Base-by-base conservation (phyloP, 148 eudicot genomes). In the Agrostemma githago region DNA sequence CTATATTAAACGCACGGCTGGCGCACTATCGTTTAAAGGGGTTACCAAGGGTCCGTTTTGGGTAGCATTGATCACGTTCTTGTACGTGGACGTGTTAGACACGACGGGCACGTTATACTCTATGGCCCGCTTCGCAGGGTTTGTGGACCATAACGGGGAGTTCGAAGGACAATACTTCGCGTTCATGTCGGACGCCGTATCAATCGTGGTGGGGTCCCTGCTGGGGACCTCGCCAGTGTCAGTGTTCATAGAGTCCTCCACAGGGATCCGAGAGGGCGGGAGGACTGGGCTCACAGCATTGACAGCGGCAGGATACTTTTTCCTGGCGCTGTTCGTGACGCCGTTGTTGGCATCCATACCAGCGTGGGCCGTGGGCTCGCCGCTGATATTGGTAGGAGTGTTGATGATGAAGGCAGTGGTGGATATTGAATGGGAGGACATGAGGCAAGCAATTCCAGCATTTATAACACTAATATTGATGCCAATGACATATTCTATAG, bases 281-380 rank as follows among this genome's bases (percentile, higher is more conserved):
- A 68, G 96, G 51, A 95, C 98, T 0, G 98, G 98, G 5, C 1
- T 95, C 41, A 95, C 97, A 5, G 96, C 97, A 16, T 26, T 95
- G 62, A 88, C 97, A 3, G 89, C 82, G 37, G 98, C 89, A 8
- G 81, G 59, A 6, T 87, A 95, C 54, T 92, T 95, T 26, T 71
- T 95, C 61, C 61, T 95, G 53, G 87, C 98, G 14, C 73, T 95
- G 4, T 92, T 92, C 76, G 80, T 92, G 74, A 95, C 98, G 63
- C 98, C 98, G 60, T 54, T 95, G 38, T 41, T 95, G 72, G 98
- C 98, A 39, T 91, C 98, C 17, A 95, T 95, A 0, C 98, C 98
- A 19, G 61, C 97, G 39, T 95, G 98, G 98, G 98, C 98, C 58
- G 98, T 95, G 20, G 98, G 98, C 56, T 93, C 97, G 61, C 97